These are phyloP conservation scores for Tetraselmis chui DNA, from an alignment of 139 green algal genomes.

Conservation along the genomic window DNA sequence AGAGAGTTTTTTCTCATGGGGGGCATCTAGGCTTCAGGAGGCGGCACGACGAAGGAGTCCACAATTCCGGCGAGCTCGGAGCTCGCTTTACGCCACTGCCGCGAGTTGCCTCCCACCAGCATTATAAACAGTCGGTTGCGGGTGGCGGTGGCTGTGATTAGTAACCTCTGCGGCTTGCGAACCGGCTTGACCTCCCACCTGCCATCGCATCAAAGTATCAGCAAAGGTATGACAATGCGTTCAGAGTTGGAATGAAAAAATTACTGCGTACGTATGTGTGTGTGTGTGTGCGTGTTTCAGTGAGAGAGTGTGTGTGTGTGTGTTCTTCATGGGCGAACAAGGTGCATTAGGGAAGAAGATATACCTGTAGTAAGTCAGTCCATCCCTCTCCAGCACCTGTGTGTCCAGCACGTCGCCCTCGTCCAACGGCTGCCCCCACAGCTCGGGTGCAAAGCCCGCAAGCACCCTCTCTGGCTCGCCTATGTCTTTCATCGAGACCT, in stretches of 20 bases:
- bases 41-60: constrained; percentile 13
- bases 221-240: background rate
- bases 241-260: too few relatives aligned
- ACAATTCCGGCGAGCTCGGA: constrained; percentile 12
- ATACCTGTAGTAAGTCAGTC: constrained; percentile 65
- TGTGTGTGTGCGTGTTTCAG: background rate
- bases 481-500: constrained; percentile 59
- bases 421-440: constrained; percentile 67
- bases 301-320: background rate
- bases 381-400: constrained; percentile 28
- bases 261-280: background rate
- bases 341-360: background rate
- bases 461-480: constrained; percentile 69
- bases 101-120: constrained; percentile 35
- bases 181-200: constrained; percentile 44
- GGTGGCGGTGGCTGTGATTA: constrained; percentile 60
- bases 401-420: constrained; percentile 58
- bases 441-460: constrained; percentile 79
- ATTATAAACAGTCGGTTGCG: constrained; percentile 80
- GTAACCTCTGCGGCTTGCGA: constrained; percentile 7
- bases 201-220: background rate
- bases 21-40: constrained; percentile 2
- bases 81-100: constrained; percentile 56
- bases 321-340: constrained; percentile 2
- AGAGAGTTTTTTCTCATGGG: too few relatives aligned